Evolutionary conservation across 2,329 filamentous ascomycete genomes (phyloP), one percentile per base, ranked within the genome.

Genomic region (Juglanconis sp.): DNA sequence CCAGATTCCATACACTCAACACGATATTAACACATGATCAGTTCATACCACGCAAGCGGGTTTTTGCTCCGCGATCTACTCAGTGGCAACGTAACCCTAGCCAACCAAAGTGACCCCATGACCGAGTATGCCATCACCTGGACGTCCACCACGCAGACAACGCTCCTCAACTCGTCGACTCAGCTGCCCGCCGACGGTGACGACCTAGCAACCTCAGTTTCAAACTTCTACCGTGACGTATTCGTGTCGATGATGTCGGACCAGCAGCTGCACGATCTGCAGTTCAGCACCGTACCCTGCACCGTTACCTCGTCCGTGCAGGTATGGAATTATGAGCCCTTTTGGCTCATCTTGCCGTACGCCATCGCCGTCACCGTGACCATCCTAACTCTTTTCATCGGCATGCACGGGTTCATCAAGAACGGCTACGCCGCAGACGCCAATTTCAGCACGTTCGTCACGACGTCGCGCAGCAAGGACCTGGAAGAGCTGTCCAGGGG

Each of bases 271-370:
- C 57, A 64, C 36, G 53, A 56, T 30, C 60, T 59, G 31, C 15
- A 46, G 32, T 11, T 53, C 13, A 40, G 47, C 4, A 32, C 49
- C 30, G n/a, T 47, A 2, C 30, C 57, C 3, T 64, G 63, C 30
- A 51, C 51, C 1, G 40, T 57, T 13, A 54, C 54, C 34, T 40
- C 52, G 3, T 31, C 55, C 11, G 52, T 62, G 24, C 51, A 60
- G n/a, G 60, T 64, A 13, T 64, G 63, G 63, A 59, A 57, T n/a
- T 64, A 64, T 44, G 51, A 52, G 36, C 60, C 63, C 1, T 61
- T 60, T 35, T 63, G 57, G 60, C 58, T 64, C n/a, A 57, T 58
- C 31, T 32, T 63, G 32, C 62, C 63, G 5, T 63, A 64, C 49
- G 42, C 40, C n/a, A 17, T 63, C 6, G 63, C 60, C 50, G 63